phyloP scores from a whole-genome alignment of 345 rosid species.

The Microcos paniculata region DNA sequence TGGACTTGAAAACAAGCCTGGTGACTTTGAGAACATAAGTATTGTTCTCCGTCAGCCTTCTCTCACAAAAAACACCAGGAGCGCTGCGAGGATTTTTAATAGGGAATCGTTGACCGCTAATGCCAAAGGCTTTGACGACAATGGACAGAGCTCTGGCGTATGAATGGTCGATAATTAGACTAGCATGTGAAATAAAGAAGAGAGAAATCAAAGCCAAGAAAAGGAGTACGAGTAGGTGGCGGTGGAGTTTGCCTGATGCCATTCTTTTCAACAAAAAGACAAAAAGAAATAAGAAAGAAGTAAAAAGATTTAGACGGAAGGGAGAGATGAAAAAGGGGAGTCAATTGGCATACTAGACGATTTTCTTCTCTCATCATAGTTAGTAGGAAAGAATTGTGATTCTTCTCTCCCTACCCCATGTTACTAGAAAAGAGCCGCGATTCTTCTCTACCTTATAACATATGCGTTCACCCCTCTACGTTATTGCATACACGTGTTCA shows the following conservation, averaged over 20 bases:
- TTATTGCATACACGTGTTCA: no score
- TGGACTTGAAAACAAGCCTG: constrained; percentile 59
- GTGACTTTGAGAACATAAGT: constrained; percentile 66
- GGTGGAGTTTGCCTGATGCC: constrained; percentile 28
- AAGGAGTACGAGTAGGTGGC: constrained; percentile 36
- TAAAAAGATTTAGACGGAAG: no score
- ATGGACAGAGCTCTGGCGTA: constrained; percentile 56
- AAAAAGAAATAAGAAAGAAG: no score
- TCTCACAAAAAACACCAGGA: constrained; percentile 74
- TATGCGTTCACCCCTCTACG: no score
- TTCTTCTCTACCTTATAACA: no score
- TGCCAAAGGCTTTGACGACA: constrained; percentile 49
- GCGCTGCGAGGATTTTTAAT: constrained; percentile 46
- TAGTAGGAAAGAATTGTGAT: no score
- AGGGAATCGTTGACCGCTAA: constrained; percentile 39
- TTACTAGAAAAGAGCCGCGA: no score
- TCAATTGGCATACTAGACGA: no score
- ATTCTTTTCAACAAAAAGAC: no score
- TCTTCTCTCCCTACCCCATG: no score
- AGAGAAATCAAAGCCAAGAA: constrained; percentile 40
- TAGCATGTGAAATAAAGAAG: constrained; percentile 34
- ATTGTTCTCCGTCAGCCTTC: constrained; percentile 41
- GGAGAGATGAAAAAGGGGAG: no score
- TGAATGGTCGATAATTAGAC: constrained; percentile 45
- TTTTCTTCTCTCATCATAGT: no score